Percentiles rank a stretch among this genome's conserved stretches.
Evolutionary conservation across 2,329 filamentous ascomycete genomes (phyloP).

Genomic region (Penicillium sp.): DNA sequence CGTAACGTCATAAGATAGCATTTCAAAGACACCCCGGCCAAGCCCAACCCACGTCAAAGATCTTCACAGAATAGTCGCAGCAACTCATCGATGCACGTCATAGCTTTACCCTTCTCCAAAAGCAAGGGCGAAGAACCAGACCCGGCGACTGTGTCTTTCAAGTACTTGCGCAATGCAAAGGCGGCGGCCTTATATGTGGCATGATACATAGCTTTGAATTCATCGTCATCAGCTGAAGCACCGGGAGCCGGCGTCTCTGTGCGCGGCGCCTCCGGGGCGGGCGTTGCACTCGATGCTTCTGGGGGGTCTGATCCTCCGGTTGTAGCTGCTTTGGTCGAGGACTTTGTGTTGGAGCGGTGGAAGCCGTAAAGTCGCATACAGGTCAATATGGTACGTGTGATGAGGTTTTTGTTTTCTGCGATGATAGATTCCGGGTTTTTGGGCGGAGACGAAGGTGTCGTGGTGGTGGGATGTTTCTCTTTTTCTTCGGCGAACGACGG

Average conservation of each 20-base stretch:
- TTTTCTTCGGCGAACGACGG: conserved; percentile 24
- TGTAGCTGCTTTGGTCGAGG: conserved; percentile 21
- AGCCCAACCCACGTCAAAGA: conserved; percentile 22
- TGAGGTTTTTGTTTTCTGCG: conserved; percentile 44
- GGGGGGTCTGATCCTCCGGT: conserved; percentile 6
- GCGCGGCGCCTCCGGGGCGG: conserved; percentile 15
- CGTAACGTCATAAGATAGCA: conserved; percentile 21
- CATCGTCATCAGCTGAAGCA: conserved; percentile 39
- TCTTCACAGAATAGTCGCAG: conserved; percentile 48
- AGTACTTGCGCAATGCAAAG: conserved; percentile 47
- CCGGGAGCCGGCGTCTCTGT: conserved; percentile 25
- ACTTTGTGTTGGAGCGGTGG: conserved; percentile 36
- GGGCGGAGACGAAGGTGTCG: conserved; percentile 21
- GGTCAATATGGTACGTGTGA: conserved; percentile 48
- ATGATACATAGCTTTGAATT: conserved; percentile 50
- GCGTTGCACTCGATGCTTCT: conserved; percentile 13
- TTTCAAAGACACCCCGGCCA: neutral
- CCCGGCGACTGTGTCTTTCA: conserved; percentile 29
- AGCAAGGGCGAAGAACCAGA: conserved; percentile 22
- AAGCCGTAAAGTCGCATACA: conserved; percentile 50
- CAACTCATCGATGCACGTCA: conserved; percentile 47
- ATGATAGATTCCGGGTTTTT: conserved; percentile 37
- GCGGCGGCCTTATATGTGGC: conserved; percentile 48
- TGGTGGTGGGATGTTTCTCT: conserved; percentile 1
- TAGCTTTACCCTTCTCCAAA: conserved; percentile 45